Evolutionary conservation across 805 yeast genomes (phyloP), one percentile per base, ranked within the genome.

Genomic region (Kazachstania kunashirensis): DNA sequence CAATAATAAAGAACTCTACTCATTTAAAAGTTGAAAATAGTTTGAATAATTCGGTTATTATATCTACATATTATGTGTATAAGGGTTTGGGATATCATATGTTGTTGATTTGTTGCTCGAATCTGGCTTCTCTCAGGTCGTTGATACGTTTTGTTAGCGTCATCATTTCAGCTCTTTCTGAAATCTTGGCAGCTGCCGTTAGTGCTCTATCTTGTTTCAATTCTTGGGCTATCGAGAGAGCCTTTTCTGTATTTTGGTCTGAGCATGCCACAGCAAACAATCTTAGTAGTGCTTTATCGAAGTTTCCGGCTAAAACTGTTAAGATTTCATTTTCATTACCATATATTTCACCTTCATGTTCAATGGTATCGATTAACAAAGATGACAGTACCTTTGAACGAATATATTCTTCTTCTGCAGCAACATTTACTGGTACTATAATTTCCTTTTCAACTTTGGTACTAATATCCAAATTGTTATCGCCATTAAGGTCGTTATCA

Each of bases 111-210:
- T 53, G 54, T 32, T 46, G 45, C 26, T 50, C 58, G 34, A 45
- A 51, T 36, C 55, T 48, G 5, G 62, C 50, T 44, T 77, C 83
- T 41, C 79, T 61, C 26, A 75, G 48, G 39, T 71, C 67, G 39
- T 67, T 69, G 26, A 80, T 71, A 51, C 68, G 68, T 40, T 69
- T 73, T 0, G 75, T 77, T 41, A 82, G 53, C 1, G 61, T 51
- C 12, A 64, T 60, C 51, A 77, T 55, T 23, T 74, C 79, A 38
- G 75, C 69, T 41, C 95, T 70, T 50, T 83, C 83, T 1, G 95
- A 85, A 37, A 89, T 83, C 59, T 81, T 81, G 11, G 74, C 65
- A 1, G 96, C 95, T 0, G 96, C 96, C 38, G 69, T 70, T 43
- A 88, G 62, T 3, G 95, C 94, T 46, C 80, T 77, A 43, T 82